Base-by-base conservation (phyloP, 1,139 yeast genomes). In the Taphrina communis region DNA sequence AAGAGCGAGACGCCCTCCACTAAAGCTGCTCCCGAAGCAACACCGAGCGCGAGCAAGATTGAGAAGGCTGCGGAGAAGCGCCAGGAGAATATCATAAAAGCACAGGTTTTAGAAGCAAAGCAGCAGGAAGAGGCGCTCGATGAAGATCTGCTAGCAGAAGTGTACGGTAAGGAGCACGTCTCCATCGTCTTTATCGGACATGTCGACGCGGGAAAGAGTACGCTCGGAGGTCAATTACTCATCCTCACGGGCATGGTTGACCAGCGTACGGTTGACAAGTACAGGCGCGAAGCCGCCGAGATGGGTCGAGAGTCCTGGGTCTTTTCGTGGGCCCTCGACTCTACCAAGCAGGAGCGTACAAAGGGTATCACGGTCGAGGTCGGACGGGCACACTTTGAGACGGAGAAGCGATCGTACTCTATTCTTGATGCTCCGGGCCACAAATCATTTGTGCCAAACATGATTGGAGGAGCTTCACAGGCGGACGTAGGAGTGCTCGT, bases 291-390 rank as follows among this genome's bases (percentile, higher is more conserved):
- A 80, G 99, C 99, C 73, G 93, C 91, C 80, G 99, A 94, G 76
- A 98, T 98, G 59, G 98, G 99, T 79, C 90, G 98, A 83, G 98
- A 93, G 82, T 97, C 98, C 80, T 94, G 99, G 99, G 94, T 94
- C 79, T 83, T 94, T 76, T 93, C 98, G 12, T 94, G 99, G 99
- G 96, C 95, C 75, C 93, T 94, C 97, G 99, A 94, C 80, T 93
- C 98, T 75, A 94, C 95, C 83, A 92, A 92, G 81, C 99, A 94
- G 82, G 99, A 94, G 83, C 90, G 99, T 84, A 90, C 85, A 76
- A 97, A 94, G 80, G 99, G 99, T 83, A 95, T 94, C 82, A 94
- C 99, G 74, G 96, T 94, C 76, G 99, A 94, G 82, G 98, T 94
- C 73, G 99, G 99, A 77, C 92, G 93, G 78, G 96, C 98, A 19